Base-by-base conservation (phyloP, 2,329 filamentous ascomycete genomes). In the Bisporella sp. region DNA sequence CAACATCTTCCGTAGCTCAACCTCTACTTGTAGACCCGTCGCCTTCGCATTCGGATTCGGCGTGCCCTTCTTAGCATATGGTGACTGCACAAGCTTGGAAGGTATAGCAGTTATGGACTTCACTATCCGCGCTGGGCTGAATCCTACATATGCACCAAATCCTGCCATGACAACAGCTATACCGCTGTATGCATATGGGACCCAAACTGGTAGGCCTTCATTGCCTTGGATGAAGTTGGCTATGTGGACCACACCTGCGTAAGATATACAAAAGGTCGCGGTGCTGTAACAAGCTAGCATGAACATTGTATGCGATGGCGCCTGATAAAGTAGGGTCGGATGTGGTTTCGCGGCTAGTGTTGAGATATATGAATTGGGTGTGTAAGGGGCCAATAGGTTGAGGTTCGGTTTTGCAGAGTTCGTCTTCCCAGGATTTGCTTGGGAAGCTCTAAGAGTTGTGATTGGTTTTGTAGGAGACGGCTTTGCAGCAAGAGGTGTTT, bases 221-320 rank as follows among this genome's bases (percentile, higher is more conserved):
- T 37, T 37, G 35, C 8, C 8, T n/a, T 8, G 35, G 8, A 9
- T 37, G 4, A 9, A 37, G 35, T 37, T 9, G 35, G 8, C 8
- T 37, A 37, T 37, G 35, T 8, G n/a, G 8, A 37, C n/a, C n/a
- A 8, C 35, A 4, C 8, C 35, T 2, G n/a, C 72, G 59, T 75
- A 80, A 37, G 65, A 57, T 50, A 79, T 71, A 64, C 75, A 79
- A 60, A 78, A 76, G 28, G 72, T 53, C 2, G 77, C 77, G 30
- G 78, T 75, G 11, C 69, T 65, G 66, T 83, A 82, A 62, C 79
- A 79, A 43, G 78, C 77, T 57, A 78, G 62, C 54, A 84, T 74
- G 65, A 82, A 85, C 67, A 75, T 73, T 50, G 77, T 76, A 60
- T 87, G 82, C 1, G 81, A 81, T 11, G 81, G 80, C 1, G 78